Evolutionary conservation across 805 yeast genomes (phyloP).

Genomic region (Candida nanaspora): DNA sequence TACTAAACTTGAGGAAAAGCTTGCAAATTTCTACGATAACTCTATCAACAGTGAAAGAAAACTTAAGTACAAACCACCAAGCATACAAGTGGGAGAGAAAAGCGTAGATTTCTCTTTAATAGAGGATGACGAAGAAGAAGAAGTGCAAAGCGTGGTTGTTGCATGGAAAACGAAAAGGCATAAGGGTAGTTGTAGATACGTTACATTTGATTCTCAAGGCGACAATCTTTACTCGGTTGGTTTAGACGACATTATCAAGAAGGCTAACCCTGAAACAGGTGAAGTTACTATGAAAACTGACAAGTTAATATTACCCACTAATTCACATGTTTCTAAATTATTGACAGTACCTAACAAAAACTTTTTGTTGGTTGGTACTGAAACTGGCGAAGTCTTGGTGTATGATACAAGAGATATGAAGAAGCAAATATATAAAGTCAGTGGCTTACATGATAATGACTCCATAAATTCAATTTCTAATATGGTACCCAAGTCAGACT

Average conservation of each 20-base stretch:
- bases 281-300: conserved; percentile 55
- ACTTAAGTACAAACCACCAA: conserved; percentile 40
- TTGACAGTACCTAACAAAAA: conserved; percentile 39
- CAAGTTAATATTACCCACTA: conserved; percentile 1
- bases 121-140: conserved; percentile 19
- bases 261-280: conserved; percentile 66
- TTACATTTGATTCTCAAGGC: conserved; percentile 60
- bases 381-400: conserved; percentile 59
- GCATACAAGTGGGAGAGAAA: conserved; percentile 17
- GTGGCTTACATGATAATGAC: conserved; percentile 66
- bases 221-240: conserved; percentile 63
- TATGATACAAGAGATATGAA: conserved; percentile 49
- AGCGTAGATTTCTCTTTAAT: background rate
- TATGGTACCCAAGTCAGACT: conserved; percentile 63
- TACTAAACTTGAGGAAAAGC: conserved; percentile 31
- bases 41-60: conserved; percentile 21
- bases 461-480: conserved; percentile 69
- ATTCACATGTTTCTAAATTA: conserved; percentile 32
- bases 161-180: conserved; percentile 87
- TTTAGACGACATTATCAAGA: conserved; percentile 70
- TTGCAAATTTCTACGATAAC: conserved; percentile 10
- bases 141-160: conserved; percentile 22
- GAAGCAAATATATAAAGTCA: conserved; percentile 38
- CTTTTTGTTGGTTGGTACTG: conserved; percentile 55
- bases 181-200: conserved; percentile 76